Percentiles rank a stretch among this genome's conserved stretches.
phyloP scores from a whole-genome alignment of 2,329 filamentous ascomycete genomes.

The Emergomyces pasteurianus region DNA sequence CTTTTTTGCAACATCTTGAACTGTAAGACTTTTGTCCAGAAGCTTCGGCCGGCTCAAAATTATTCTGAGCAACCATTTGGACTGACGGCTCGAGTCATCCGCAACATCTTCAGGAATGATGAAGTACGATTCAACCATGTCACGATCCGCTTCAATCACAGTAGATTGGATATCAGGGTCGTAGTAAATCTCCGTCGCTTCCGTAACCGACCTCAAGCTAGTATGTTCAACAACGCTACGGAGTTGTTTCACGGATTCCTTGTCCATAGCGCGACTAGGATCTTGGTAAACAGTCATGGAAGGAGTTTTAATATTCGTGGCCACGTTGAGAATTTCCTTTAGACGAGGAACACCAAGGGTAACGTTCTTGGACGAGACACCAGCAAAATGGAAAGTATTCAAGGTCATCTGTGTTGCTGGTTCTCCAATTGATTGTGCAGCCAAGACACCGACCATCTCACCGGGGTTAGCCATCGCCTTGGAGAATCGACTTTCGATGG shows the following conservation, averaged over 20 bases:
- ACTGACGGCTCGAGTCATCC: slow-evolving; percentile 53
- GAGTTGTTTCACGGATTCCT: slow-evolving; percentile 72
- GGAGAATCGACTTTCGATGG: slow-evolving; percentile 79
- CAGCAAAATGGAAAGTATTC: slow-evolving; percentile 99
- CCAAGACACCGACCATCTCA: slow-evolving; percentile 97
- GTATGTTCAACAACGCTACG: slow-evolving; percentile 91
- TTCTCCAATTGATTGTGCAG: slow-evolving; percentile 96
- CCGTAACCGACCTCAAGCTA: slow-evolving; percentile 79
- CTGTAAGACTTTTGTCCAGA: slow-evolving; percentile 77
- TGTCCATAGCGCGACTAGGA: slow-evolving; percentile 46
- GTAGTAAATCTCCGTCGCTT: slow-evolving; percentile 92
- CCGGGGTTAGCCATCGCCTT: slow-evolving; percentile 78
- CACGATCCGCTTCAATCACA: slow-evolving; percentile 72
- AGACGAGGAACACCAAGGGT: slow-evolving; percentile 97
- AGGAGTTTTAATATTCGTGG: slow-evolving; percentile 96
- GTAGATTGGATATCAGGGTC: slow-evolving; percentile 82
- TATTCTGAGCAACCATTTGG: slow-evolving; percentile 89
- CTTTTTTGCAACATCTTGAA: slow-evolving; percentile 77
- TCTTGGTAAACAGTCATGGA: slow-evolving; percentile 88
- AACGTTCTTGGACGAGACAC: slow-evolving; percentile 99
- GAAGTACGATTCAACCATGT: slow-evolving; percentile 96
- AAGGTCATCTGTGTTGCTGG: slow-evolving; percentile 98
- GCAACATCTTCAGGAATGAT: slow-evolving; percentile 78
- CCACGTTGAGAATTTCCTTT: slow-evolving; percentile 98
- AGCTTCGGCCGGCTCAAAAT: slow-evolving; percentile 87